Evolutionary conservation across 768 basidiomycete genomes (phyloP).

Genomic region (Vishniacozyma victoriae): DNA sequence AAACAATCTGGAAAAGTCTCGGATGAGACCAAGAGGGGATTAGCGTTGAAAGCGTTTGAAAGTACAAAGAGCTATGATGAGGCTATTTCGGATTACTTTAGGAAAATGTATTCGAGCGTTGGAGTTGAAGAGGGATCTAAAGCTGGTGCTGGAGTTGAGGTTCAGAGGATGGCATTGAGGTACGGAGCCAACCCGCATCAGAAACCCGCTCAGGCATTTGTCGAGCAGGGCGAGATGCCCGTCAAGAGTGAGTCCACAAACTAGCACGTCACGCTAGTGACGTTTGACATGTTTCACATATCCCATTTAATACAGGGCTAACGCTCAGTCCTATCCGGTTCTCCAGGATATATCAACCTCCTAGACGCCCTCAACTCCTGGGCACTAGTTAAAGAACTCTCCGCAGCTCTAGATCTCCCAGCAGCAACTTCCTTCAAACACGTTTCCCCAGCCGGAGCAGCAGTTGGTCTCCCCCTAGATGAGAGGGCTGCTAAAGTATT

Average conservation of each 20-base stretch:
- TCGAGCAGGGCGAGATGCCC: slow-evolving; percentile 77
- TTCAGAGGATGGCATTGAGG: slow-evolving; percentile 78
- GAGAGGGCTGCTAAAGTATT: slow-evolving; percentile 88
- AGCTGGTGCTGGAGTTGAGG: slow-evolving; percentile 54
- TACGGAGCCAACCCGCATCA: slow-evolving; percentile 99
- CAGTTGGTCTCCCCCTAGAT: slow-evolving; percentile 72
- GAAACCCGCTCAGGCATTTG: slow-evolving; percentile 94
- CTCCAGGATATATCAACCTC: slow-evolving; percentile 97
- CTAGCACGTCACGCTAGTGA: too few species aligned
- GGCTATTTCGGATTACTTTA: slow-evolving; percentile 92
- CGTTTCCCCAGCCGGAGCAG: slow-evolving; percentile 95
- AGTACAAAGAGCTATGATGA: slow-evolving; percentile 92
- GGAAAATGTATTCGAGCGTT: slow-evolving; percentile 87
- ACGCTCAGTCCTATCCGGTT: slow-evolving; percentile 71
- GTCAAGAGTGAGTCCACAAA: slow-evolving; percentile 66
- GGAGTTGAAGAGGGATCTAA: slow-evolving; percentile 57
- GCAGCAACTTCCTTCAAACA: slow-evolving; percentile 99
- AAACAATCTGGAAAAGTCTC: slow-evolving; percentile 66
- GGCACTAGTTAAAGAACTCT: slow-evolving; percentile 88
- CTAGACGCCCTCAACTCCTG: slow-evolving; percentile 96
- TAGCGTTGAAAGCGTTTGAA: slow-evolving; percentile 96
- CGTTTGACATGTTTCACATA: too few species aligned
- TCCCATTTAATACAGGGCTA: neutral
- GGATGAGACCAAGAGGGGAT: slow-evolving; percentile 62
- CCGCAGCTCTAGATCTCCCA: slow-evolving; percentile 76